A percentile compares a stretch with the other conserved stretches of the same genome.
These are phyloP conservation scores for Linaria vulgaris DNA, from an alignment of 257 asterid species.

Conservation along the genomic window DNA sequence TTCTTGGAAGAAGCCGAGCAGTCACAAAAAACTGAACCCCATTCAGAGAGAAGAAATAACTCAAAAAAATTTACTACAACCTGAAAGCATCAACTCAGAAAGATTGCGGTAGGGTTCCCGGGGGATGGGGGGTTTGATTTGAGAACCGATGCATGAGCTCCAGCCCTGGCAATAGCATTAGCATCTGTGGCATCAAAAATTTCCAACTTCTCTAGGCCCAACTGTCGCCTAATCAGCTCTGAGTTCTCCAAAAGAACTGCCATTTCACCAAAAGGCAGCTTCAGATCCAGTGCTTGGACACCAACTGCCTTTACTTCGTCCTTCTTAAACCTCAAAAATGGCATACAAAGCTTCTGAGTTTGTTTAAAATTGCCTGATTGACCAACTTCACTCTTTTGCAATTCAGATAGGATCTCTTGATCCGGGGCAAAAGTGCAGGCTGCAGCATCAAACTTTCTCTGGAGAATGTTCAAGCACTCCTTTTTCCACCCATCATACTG, in stretches of 20 bases:
- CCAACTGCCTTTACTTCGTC: constrained; percentile 74
- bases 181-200: constrained; percentile 54
- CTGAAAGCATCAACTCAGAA: constrained; percentile 36
- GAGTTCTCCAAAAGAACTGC: constrained; percentile 65
- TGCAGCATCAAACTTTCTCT: constrained; percentile 48
- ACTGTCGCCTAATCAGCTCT: constrained; percentile 70
- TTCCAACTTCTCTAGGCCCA: constrained; percentile 70
- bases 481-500: constrained; percentile 84
- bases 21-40: too few species aligned
- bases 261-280: constrained; percentile 81
- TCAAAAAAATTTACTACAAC: not conserved
- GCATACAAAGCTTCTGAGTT: constrained; percentile 81
- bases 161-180: constrained; percentile 51
- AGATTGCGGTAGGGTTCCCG: constrained; percentile 72
- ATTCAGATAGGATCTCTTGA: constrained; percentile 66
- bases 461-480: constrained; percentile 69
- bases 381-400: constrained; percentile 65
- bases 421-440: constrained; percentile 66
- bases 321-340: constrained; percentile 87
- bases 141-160: constrained; percentile 51
- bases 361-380: constrained; percentile 62
- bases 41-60: too few species aligned
- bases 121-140: constrained; percentile 80
- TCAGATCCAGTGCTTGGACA: constrained; percentile 70
- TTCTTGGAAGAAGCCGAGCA: too few species aligned